Base-by-base conservation (phyloP, 2,329 filamentous ascomycete genomes). In the Cladosporium sp. region DNA sequence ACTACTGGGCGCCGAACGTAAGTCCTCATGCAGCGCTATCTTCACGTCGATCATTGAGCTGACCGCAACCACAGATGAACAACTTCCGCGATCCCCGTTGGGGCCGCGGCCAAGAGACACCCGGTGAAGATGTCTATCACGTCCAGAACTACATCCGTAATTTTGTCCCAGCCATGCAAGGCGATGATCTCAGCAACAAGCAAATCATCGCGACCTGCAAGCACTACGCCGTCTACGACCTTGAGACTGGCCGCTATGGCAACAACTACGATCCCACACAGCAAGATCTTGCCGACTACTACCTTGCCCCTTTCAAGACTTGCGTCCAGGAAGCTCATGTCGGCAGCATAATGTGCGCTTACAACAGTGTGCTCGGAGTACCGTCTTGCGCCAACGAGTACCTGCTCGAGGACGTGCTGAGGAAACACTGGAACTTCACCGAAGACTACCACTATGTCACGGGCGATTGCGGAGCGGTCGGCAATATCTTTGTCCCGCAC, bases 1-100 rank as follows among this genome's bases (percentile, higher is more conserved):
- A 88, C 69, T 86, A 80, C 72, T 89, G 85, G 83, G 86, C 88
- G 0, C 88, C 88, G 0, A 89, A 89, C 70, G 87, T 89, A 73
- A 89, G 89, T 64, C 3, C 16, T 5, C 23, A n/a, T 18, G 5
- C 6, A 55, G 12, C 31, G 21, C 7, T 14, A 6, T 11, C 8
- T 35, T 5, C n/a, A 12, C 4, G 3, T 33, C 2, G 52, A 21
- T 5, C 3, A n/a, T 11, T 2, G 21, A 21, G 5, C 52, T 55
- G n/a, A 55, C 29, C 14, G 2, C 18, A 11, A n/a, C 21, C 18
- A 14, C 11, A 63, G 35, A 63, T 63, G 62, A 65, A 65, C 44
- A 58, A 58, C 29, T 59, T 65, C 31, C 62, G 62, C 16, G 62
- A 65, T 18, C 62, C 62, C 16, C 55, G 62, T 23, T 73, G 72